Base-by-base conservation (phyloP, 768 basidiomycete species). In the Brasilioporus rufonigricans region DNA sequence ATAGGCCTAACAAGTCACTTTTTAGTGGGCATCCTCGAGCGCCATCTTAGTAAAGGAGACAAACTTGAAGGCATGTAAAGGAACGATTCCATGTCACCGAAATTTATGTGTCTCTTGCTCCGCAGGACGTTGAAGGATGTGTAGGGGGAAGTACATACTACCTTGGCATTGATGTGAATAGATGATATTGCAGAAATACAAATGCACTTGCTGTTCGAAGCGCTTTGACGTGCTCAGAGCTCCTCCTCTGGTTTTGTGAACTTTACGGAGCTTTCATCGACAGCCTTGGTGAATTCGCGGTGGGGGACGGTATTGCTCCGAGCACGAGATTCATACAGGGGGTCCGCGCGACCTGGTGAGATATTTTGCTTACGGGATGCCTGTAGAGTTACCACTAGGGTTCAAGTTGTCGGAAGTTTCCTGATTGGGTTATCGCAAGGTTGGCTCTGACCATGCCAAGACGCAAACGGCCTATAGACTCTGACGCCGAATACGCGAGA, bases 401-500 rank as follows among this genome's bases (percentile, higher is more conserved):
- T 31, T 11, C 11, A 11, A 11, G 29, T 31, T 11, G 11, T 31
- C 29, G 32, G 5, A 12, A 8, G 19, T 38, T n/a, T n/a, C 36
- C 36, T 38, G 36, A 38, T 38, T 38, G n/a, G n/a, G 36, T 6
- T 13, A 36, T 18, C 13, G 18, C 35, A 16, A 18, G n/a, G 36
- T 38, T 52, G 44, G 43, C 52, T 47, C 21, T 32, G 16, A 61
- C 61, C 52, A 70, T 70, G 69, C 62, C 58, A 33, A 69, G 65
- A 45, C 55, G 53, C 52, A 68, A 71, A 52, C 71, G 68, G 16
- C 58, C 18, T 39, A 61, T 66, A 52, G 76, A 77, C 59, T 74
- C 70, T 51, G 74, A 77, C 50, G 58, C 80, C 43, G 74, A 70
- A 55, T 78, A 76, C 59, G 72, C 73, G 65, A 82, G 81, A 71